These are phyloP conservation scores for Triticum urartu DNA, from an alignment of 176 grass and related monocot genomes.

Conservation along the genomic window DNA sequence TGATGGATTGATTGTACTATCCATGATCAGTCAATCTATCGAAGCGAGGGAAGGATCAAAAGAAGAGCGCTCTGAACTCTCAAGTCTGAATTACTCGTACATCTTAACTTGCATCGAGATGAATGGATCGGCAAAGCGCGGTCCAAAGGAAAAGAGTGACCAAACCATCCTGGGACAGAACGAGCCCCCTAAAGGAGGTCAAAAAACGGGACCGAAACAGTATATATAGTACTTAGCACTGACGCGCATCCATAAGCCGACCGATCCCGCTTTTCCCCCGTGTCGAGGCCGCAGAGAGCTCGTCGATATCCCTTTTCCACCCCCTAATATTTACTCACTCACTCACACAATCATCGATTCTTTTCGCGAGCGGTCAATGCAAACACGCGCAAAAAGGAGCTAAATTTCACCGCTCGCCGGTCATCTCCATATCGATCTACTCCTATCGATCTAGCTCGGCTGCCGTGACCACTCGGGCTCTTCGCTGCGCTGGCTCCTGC, in stretches of 20 bases:
- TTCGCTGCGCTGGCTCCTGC: not conserved
- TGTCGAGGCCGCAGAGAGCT: constrained; percentile 21
- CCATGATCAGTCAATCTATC: not conserved
- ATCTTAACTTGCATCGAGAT: constrained; percentile 8
- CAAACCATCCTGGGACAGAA: constrained; percentile 40
- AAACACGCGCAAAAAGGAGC: not conserved
- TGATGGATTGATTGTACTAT: not conserved
- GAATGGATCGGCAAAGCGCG: constrained; percentile 33
- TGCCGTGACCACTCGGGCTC: not conserved
- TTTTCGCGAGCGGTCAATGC: constrained; percentile 25
- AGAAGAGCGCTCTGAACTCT: not conserved
- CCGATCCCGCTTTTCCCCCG: not conserved
- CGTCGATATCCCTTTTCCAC: constrained; percentile 5
- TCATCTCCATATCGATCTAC: not conserved
- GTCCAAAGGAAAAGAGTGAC: constrained; percentile 45
- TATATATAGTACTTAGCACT: constrained; percentile 22
- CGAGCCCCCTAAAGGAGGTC: constrained; percentile 36
- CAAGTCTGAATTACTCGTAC: not conserved
- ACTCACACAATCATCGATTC: not conserved
- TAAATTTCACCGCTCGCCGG: not conserved
- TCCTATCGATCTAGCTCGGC: not conserved
- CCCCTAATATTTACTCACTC: constrained; percentile 21
- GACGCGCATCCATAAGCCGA: constrained; percentile 12
- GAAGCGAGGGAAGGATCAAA: not conserved
- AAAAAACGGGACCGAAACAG: constrained; percentile 24